Evolutionary conservation across 2,329 filamentous ascomycete species (phyloP).

Genomic region (Talaromyces sp.): DNA sequence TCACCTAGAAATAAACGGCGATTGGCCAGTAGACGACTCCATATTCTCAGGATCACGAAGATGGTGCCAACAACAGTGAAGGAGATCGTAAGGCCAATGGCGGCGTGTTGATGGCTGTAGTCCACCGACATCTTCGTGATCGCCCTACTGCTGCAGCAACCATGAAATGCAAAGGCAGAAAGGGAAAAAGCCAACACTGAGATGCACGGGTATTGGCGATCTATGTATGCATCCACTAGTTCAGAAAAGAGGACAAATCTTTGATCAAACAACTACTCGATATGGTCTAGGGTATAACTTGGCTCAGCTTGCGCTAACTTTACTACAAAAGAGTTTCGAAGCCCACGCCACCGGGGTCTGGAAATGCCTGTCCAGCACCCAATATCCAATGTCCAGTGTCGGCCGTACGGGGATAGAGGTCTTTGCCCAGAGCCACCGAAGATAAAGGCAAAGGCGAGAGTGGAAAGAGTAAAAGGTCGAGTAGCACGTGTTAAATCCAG

Average conservation of each 20-base stretch:
- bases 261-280: neutral
- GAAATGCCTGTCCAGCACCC: neutral
- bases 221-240: neutral
- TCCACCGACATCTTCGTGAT: conserved; percentile 15
- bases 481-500: neutral
- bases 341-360: neutral
- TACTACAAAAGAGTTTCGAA: neutral
- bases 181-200: neutral
- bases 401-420: neutral
- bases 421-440: neutral
- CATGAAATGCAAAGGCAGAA: neutral
- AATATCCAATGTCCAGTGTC: too few relatives aligned
- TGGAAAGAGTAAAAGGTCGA: neutral
- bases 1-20: conserved; percentile 21
- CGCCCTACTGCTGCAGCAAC: neutral
- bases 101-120: conserved; percentile 21
- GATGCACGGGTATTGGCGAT: neutral
- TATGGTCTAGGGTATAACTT: neutral
- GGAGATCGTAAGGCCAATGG: conserved; percentile 22
- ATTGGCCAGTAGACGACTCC: conserved; percentile 23
- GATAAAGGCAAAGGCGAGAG: neutral
- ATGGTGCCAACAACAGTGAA: conserved; percentile 23
- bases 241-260: neutral
- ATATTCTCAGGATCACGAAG: conserved; percentile 22
- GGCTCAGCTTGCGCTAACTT: neutral